Percentiles rank a stretch among this genome's conserved stretches.
Conservation (phyloP, 441 rosid genomes). For the Pelargonium australe region DNA sequence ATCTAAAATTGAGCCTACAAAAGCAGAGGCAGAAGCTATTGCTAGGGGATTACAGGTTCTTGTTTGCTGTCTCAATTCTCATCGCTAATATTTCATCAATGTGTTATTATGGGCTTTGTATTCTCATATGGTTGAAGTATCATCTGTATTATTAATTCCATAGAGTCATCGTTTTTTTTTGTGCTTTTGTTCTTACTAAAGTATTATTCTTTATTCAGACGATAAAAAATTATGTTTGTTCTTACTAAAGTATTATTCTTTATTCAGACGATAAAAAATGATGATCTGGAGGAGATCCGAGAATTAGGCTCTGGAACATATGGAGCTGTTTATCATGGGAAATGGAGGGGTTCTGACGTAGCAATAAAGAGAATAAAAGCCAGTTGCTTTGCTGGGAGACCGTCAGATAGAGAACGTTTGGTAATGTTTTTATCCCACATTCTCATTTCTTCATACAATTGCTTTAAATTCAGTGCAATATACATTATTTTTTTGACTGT, state of each 20-base stretch:
- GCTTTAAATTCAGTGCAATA: background rate
- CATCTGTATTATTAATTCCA: conserved; percentile 10
- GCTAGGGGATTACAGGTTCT: conserved; percentile 86
- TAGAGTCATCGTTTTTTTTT: background rate
- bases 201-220: conserved; percentile 42
- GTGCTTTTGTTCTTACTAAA: background rate
- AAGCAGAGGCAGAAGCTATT: conserved; percentile 91
- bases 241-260: conserved; percentile 17
- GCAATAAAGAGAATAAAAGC: conserved; percentile 95
- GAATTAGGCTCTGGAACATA: conserved; percentile 86
- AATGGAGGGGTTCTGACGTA: conserved; percentile 97
- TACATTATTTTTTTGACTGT: background rate
- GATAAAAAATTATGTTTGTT: conserved; percentile 53
- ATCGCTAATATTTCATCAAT: conserved; percentile 1
- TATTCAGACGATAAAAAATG: conserved; percentile 66
- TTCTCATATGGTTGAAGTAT: background rate
- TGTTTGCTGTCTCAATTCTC: conserved; percentile 16
- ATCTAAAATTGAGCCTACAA: conserved; percentile 82
- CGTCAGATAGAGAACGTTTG: conserved; percentile 90
- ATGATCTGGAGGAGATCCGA: conserved; percentile 89
- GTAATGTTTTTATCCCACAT: conserved; percentile 35
- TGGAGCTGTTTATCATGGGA: conserved; percentile 92
- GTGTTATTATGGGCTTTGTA: conserved; percentile 5
- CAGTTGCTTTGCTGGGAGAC: conserved; percentile 95
- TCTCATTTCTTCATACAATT: conserved; percentile 7